Percentiles rank a stretch among this genome's conserved stretches.
Evolutionary conservation across 306 rosid genomes (phyloP).

Genomic region (Vigna mungo): DNA sequence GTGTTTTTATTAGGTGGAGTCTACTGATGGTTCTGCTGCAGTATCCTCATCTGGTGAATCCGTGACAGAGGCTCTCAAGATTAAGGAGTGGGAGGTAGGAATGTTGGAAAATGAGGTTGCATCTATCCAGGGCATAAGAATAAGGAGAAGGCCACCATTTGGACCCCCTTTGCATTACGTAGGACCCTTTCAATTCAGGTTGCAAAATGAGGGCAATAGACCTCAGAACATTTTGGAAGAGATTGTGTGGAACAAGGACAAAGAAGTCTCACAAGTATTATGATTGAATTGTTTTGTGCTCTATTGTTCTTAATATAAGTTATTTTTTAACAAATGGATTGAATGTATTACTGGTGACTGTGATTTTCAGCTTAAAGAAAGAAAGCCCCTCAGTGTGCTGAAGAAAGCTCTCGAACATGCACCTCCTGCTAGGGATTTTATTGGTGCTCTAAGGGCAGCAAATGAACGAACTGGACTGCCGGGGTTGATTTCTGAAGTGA

Average conservation of each 20-base stretch:
- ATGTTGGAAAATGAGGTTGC: conserved; percentile 90
- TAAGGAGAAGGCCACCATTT: conserved; percentile 83
- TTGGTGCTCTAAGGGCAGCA: conserved; percentile 83
- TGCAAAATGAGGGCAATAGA: no score
- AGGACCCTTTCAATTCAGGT: no score
- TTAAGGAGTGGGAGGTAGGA: conserved; percentile 93
- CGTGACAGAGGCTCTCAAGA: conserved; percentile 58
- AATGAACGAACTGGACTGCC: conserved; percentile 80
- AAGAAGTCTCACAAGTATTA: conserved; percentile 70
- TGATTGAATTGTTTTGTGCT: conserved; percentile 32
- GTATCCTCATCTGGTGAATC: conserved; percentile 52
- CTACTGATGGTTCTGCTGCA: conserved; percentile 57
- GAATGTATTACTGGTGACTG: conserved; percentile 2
- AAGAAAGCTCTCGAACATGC: conserved; percentile 67
- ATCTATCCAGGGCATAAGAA: conserved; percentile 84
- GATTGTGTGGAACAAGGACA: conserved; percentile 91
- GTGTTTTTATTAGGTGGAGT: conserved; percentile 58
- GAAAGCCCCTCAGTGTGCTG: conserved; percentile 64
- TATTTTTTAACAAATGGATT: neutral
- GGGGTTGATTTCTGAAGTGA: conserved; percentile 97
- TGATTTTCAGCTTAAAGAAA: conserved; percentile 71
- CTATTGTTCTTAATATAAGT: conserved; percentile 26
- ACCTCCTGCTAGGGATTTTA: conserved; percentile 82
- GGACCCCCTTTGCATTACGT: conserved; percentile 93
- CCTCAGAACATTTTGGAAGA: conserved; percentile 94